phyloP scores from a whole-genome alignment of 2,329 filamentous ascomycete species.

The Pseudocercospora fuligena region DNA sequence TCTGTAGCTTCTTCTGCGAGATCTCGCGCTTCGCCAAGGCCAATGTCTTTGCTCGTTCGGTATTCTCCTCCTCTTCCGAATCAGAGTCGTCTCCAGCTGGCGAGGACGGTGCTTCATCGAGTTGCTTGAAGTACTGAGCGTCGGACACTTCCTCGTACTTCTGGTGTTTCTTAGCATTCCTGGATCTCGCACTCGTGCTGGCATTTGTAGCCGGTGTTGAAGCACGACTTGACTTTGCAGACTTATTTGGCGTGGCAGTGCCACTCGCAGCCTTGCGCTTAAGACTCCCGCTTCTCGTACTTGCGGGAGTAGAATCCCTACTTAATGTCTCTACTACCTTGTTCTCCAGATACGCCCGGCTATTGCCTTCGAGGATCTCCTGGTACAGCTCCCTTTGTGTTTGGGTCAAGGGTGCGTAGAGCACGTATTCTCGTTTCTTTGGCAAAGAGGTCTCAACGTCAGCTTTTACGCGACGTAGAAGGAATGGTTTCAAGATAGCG shows the following conservation, averaged over 20 bases:
- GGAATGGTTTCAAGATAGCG: conserved; percentile 86
- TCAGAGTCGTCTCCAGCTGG: conserved; percentile 48
- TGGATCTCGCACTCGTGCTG: conserved; percentile 55
- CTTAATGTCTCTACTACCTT: conserved; percentile 72
- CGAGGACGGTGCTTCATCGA: conserved; percentile 59
- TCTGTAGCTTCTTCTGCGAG: conserved; percentile 88
- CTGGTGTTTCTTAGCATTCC: conserved; percentile 59
- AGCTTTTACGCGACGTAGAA: conserved; percentile 86
- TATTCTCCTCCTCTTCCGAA: conserved; percentile 62
- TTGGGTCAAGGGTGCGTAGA: conserved; percentile 88
- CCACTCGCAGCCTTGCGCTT: conserved; percentile 62
- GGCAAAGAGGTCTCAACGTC: conserved; percentile 92
- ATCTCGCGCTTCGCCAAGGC: conserved; percentile 86
- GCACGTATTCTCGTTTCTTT: conserved; percentile 93
- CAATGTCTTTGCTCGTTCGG: conserved; percentile 68
- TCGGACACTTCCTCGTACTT: conserved; percentile 77
- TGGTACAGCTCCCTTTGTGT: conserved; percentile 92
- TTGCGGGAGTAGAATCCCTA: conserved; percentile 55
- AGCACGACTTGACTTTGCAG: conserved; percentile 72
- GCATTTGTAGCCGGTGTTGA: conserved; percentile 70
- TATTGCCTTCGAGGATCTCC: conserved; percentile 66
- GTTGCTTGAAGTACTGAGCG: conserved; percentile 78
- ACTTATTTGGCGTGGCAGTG: conserved; percentile 66
- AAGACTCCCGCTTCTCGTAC: conserved; percentile 51
- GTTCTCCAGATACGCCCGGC: conserved; percentile 67